phyloP scores from a whole-genome alignment of 768 basidiomycete genomes.

The Sarcodon aspratus region DNA sequence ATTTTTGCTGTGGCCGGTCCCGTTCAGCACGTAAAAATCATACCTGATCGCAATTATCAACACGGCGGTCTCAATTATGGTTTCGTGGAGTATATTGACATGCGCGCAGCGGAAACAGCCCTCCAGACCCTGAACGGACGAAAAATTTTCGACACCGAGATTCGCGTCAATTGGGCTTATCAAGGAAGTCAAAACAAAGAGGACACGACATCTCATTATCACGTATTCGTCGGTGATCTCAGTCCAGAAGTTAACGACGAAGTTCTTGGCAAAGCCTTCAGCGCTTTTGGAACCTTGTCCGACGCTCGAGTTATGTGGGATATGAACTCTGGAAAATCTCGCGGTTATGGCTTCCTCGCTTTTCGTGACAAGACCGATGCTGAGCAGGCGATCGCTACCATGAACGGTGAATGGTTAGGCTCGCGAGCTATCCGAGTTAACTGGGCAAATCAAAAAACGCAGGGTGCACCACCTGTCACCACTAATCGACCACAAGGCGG shows the following conservation, averaged over 20 bases:
- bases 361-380: conserved; percentile 99
- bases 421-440: conserved; percentile 98
- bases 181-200: conserved; percentile 98
- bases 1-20: conserved; percentile 94
- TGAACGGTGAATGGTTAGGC: conserved; percentile 99
- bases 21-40: conserved; percentile 99
- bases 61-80: conserved; percentile 99
- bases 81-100: conserved; percentile 98
- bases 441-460: conserved; percentile 99
- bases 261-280: conserved; percentile 92
- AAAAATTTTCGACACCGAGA: conserved; percentile 99
- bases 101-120: conserved; percentile 98
- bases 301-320: conserved; percentile 99
- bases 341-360: conserved; percentile 96
- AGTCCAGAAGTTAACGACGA: conserved; percentile 98
- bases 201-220: conserved; percentile 94
- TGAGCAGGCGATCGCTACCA: conserved; percentile 97
- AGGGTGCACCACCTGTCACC: conserved; percentile 32
- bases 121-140: conserved; percentile 96
- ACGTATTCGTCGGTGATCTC: conserved; percentile 99
- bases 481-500: conserved; percentile 2
- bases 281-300: conserved; percentile 90
- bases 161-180: conserved; percentile 99
- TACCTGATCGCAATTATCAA: conserved; percentile 98
- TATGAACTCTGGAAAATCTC: conserved; percentile 98